phyloP scores from a whole-genome alignment of 2,329 filamentous ascomycete genomes.

The Scopulariopsis brevicaulis region DNA sequence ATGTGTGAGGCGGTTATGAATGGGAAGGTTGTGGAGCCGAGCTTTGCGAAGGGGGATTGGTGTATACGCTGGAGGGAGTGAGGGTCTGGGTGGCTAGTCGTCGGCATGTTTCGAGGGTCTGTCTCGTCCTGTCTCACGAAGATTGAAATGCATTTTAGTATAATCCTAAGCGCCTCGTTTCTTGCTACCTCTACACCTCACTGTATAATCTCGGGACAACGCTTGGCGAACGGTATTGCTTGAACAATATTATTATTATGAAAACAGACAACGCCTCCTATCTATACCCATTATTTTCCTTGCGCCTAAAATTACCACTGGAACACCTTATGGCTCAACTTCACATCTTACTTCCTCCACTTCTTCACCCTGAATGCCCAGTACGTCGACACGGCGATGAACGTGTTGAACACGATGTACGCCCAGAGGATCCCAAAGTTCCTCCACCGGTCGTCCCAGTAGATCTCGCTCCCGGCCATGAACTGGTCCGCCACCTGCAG shows the following conservation, averaged over 20 bases:
- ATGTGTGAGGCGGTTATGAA: constrained; percentile 50
- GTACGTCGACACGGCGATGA: constrained; percentile 46
- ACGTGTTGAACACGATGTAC: constrained; percentile 53
- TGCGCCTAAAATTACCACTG: no score
- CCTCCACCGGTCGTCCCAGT: constrained; percentile 47
- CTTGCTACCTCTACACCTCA: no score
- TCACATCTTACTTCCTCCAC: constrained; percentile 15
- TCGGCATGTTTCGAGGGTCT: no score
- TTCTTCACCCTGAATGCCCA: constrained; percentile 45
- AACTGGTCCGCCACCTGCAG: constrained; percentile 52
- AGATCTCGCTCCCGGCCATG: constrained; percentile 31
- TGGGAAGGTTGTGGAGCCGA: constrained; percentile 44
- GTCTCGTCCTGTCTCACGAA: no score
- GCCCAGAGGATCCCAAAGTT: constrained; percentile 62
- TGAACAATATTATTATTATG: no score
- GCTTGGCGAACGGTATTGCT: no score
- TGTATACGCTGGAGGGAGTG: constrained; percentile 41
- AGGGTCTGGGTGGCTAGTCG: not conserved
- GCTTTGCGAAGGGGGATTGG: constrained; percentile 52
- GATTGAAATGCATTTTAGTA: no score
- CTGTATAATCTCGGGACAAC: no score
- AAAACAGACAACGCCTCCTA: no score
- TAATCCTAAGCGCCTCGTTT: no score
- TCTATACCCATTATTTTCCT: no score
- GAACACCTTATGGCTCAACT: constrained; percentile 2